phyloP scores from a whole-genome alignment of 1,284 basidiomycete species.

The Trichosporon sp. region DNA sequence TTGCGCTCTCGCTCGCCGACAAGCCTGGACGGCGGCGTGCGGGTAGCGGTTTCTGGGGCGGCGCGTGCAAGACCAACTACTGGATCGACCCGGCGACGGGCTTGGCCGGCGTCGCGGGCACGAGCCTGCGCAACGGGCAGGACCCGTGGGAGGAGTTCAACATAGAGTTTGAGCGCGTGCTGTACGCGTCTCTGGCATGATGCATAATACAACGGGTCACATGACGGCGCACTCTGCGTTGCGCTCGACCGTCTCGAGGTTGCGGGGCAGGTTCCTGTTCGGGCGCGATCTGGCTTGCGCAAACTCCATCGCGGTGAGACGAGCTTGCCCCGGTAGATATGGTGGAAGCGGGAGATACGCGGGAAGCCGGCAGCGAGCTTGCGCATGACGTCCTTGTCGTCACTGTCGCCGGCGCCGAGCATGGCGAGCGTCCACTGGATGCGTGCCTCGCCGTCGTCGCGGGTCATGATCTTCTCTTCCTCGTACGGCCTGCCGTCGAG shows the following conservation, averaged over 20 bases:
- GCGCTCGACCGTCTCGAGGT: background rate
- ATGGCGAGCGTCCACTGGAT: no score
- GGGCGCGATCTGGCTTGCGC: no score
- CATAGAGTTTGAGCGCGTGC: background rate
- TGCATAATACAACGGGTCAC: background rate
- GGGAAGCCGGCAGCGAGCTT: background rate
- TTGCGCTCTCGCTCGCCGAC: conserved; percentile 31
- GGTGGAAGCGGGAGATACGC: background rate
- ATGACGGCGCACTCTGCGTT: background rate
- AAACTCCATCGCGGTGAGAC: background rate
- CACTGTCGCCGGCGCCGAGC: no score
- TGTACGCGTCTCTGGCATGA: conserved; percentile 6
- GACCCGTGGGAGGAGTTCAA: conserved; percentile 18
- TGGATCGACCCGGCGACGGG: conserved; percentile 45
- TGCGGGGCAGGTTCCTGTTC: background rate
- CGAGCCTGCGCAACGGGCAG: conserved; percentile 10
- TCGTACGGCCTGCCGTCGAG: no score
- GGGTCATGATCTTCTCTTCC: no score
- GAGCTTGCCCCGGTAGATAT: background rate
- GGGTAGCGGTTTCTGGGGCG: conserved; percentile 40
- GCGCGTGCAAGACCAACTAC: conserved; percentile 41
- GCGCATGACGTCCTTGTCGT: background rate
- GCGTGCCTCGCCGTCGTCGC: no score
- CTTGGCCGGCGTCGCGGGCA: conserved; percentile 27
- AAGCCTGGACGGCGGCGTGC: conserved; percentile 31